Evolutionary conservation across 495 filamentous ascomycete species (phyloP).

Genomic region (Talaromyces adpressus): DNA sequence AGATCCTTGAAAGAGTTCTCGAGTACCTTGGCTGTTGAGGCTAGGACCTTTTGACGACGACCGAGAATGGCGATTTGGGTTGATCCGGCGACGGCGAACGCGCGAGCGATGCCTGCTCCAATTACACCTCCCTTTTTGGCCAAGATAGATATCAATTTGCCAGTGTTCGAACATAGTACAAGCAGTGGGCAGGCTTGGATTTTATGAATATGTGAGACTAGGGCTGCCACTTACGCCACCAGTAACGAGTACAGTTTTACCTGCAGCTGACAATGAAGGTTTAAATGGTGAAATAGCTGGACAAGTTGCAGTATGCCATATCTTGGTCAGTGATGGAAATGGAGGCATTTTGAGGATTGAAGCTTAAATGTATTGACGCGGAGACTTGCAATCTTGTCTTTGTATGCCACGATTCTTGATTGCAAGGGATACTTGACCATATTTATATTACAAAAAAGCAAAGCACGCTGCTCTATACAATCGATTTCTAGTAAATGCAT

Average conservation of each 20-base stretch:
- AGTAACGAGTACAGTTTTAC: slow-evolving; percentile 35
- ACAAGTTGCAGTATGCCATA: slow-evolving; percentile 23
- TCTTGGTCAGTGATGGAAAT: slow-evolving; percentile 6
- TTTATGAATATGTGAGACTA: too few species aligned
- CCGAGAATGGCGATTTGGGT: slow-evolving; percentile 16
- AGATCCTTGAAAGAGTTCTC: neutral
- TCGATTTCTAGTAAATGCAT: neutral
- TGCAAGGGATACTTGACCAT: neutral
- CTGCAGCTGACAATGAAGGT: slow-evolving; percentile 23
- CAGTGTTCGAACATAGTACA: neutral
- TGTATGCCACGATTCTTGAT: neutral
- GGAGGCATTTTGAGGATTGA: neutral
- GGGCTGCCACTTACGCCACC: slow-evolving; percentile 15
- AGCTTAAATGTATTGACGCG: neutral
- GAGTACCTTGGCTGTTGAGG: neutral
- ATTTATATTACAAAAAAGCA: neutral
- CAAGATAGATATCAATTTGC: neutral
- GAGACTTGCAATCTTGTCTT: neutral
- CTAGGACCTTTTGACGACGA: slow-evolving; percentile 7
- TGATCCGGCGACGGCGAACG: slow-evolving; percentile 31
- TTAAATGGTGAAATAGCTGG: slow-evolving; percentile 26
- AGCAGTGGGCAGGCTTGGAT: neutral
- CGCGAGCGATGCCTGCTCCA: slow-evolving; percentile 19
- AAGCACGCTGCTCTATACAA: neutral
- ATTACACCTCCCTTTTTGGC: slow-evolving; percentile 16